These are phyloP conservation scores for Xanthoparmelia taractica DNA, from an alignment of 495 filamentous ascomycete genomes.

Conservation along the genomic window DNA sequence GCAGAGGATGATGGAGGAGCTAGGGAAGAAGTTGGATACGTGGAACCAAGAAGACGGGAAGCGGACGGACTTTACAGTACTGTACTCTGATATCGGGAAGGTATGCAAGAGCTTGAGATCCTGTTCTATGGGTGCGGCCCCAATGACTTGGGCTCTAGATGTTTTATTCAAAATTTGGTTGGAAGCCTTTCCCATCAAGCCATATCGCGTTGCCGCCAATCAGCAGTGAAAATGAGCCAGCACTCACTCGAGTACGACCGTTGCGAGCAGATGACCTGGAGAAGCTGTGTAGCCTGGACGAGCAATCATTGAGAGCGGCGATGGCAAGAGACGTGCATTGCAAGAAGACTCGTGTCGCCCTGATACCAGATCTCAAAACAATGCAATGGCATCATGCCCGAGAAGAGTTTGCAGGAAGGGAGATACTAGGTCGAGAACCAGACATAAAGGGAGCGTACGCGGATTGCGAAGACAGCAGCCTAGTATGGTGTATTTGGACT, in stretches of 20 bases:
- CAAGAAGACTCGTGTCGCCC: slow-evolving; percentile 48
- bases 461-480: slow-evolving; percentile 39
- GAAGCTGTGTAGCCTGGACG: slow-evolving; percentile 52
- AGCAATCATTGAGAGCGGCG: slow-evolving; percentile 36
- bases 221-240: slow-evolving; percentile 22
- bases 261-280: slow-evolving; percentile 47
- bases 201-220: slow-evolving; percentile 59
- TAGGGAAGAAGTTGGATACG: slow-evolving; percentile 44
- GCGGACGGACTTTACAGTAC: slow-evolving; percentile 53
- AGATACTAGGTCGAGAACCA: slow-evolving; percentile 47
- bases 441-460: slow-evolving; percentile 62
- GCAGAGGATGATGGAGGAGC: slow-evolving; percentile 56
- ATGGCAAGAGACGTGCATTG: slow-evolving; percentile 27
- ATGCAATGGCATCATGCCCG: slow-evolving; percentile 80
- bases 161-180: slow-evolving; percentile 81
- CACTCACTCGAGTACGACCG: slow-evolving; percentile 16
- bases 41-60: slow-evolving; percentile 42
- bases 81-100: slow-evolving; percentile 96
- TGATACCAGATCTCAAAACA: slow-evolving; percentile 64
- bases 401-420: slow-evolving; percentile 70
- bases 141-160: slow-evolving; percentile 26
- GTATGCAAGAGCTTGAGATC: slow-evolving; percentile 24
- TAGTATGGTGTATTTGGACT: slow-evolving; percentile 77
- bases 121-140: not conserved
- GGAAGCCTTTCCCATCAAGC: slow-evolving; percentile 62